Evolutionary conservation across 371 early-diverging fungal species (phyloP).

Genomic region (Capniomyces stellatus): DNA sequence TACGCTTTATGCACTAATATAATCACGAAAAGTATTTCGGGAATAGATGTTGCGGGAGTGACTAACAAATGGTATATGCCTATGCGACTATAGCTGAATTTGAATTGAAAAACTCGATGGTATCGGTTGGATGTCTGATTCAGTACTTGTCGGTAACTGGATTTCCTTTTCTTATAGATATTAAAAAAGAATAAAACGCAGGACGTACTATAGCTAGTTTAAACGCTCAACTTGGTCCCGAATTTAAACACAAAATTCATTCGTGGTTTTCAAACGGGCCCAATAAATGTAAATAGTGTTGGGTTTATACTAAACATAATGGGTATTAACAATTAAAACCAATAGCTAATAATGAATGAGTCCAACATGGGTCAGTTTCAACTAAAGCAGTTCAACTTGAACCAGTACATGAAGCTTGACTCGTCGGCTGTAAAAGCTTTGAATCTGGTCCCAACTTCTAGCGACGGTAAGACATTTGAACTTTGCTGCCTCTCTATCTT

Average conservation of each 20-base stretch:
- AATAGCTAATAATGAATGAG: slow-evolving; percentile 48
- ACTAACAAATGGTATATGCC: too few species aligned
- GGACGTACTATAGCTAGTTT: too few species aligned
- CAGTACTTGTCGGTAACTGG: slow-evolving; percentile 46
- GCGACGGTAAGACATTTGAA: slow-evolving; percentile 30
- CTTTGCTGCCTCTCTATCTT: not conserved
- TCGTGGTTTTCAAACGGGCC: not conserved
- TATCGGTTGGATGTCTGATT: slow-evolving; percentile 51
- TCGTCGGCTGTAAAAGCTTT: slow-evolving; percentile 76
- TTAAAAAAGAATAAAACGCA: too few species aligned
- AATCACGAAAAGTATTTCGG: too few species aligned
- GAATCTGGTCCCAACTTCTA: slow-evolving; percentile 60
- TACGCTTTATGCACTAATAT: not conserved
- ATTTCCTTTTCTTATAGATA: not conserved
- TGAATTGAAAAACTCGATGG: slow-evolving; percentile 61
- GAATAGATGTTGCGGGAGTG: too few species aligned
- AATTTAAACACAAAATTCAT: too few species aligned
- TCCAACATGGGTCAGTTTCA: slow-evolving; percentile 53
- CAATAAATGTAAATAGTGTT: not conserved
- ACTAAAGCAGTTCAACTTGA: slow-evolving; percentile 49
- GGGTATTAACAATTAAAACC: not conserved
- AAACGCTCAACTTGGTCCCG: too few species aligned
- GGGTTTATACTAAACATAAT: not conserved
- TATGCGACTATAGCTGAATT: slow-evolving; percentile 64
- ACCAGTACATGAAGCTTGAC: slow-evolving; percentile 84